Evolutionary conservation across 2,329 filamentous ascomycete species (phyloP), one percentile per base, ranked within the genome.

Genomic region (Macroventuria anomochaeta): DNA sequence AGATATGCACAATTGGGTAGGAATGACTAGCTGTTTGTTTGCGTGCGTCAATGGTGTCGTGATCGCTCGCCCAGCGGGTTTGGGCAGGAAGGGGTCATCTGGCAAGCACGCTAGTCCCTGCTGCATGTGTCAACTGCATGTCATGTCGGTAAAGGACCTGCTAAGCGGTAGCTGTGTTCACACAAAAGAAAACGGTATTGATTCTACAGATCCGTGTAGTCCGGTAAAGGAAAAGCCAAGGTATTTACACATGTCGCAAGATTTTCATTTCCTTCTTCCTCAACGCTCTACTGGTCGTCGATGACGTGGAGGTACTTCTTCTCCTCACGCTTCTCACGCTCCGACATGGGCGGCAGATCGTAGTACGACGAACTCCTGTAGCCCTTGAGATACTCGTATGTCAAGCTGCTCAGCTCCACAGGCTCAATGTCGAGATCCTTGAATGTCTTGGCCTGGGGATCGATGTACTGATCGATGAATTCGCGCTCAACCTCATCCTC

Each of bases 241-340:
- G 61, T 70, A 70, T 69, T 62, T 69, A 70, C 66, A 70, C 53
- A 55, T 23, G 41, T 53, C 50, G 42, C 50, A 56, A 55, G 51
- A 53, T 59, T 54, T 56, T 42, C 34, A 48, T 47, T 44, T 46
- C 41, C 44, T 37, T 39, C 13, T 38, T 3, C 41, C 33, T n/a
- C 23, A n/a, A 17, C 13, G 15, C 18, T 55, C 64, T 73, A 75
- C 60, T 75, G 73, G 58, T 75, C 70, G 34, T 75, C 73, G 43
- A 75, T 63, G 55, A 99, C 93, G 76, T 99, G 95, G 75, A 97
- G 80, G 76, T 96, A 99, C 83, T 97, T 95, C 85, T 88, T 95
- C 79, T 97, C 93, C 77, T 97, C 93, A 68, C 85, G 84, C 84
- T 88, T 95, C 83, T 99, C 95, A 77, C 89, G 90, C 80, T 97